Percentiles rank a stretch among this genome's conserved stretches.
Evolutionary conservation across 345 rosid genomes (phyloP).

Genomic region (Litchi chinensis): DNA sequence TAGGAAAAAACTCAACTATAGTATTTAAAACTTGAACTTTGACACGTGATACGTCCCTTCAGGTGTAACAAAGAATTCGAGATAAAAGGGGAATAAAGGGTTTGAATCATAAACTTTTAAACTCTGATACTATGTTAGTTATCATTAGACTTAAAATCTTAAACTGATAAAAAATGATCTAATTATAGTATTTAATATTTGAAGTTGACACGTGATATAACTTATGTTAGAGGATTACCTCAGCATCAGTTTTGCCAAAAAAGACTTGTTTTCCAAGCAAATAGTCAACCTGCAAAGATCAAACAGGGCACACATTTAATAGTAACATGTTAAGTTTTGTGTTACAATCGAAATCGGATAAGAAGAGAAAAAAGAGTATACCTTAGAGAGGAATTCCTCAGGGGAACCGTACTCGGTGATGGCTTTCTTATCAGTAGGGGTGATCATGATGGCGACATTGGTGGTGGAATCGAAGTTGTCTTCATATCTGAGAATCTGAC

Average conservation of each 20-base stretch:
- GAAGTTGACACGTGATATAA: neutral
- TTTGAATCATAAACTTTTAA: too few relatives aligned
- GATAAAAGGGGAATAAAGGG: too few relatives aligned
- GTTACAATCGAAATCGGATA: neutral
- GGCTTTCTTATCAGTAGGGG: constrained; percentile 84
- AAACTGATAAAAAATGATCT: too few relatives aligned
- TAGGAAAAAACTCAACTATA: too few relatives aligned
- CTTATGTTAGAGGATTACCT: constrained; percentile 46
- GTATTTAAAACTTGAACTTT: too few relatives aligned
- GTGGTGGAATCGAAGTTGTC: constrained; percentile 83
- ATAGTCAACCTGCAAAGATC: constrained; percentile 60
- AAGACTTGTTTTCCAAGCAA: constrained; percentile 90
- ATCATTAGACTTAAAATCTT: too few relatives aligned
- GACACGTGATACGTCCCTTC: too few relatives aligned
- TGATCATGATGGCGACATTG: constrained; percentile 61
- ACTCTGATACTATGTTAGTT: too few relatives aligned
- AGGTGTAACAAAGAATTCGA: too few relatives aligned
- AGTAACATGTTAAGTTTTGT: neutral
- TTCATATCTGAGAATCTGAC: constrained; percentile 84
- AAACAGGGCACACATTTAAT: neutral
- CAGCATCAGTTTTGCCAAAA: constrained; percentile 65
- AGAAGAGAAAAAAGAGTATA: constrained; percentile 3
- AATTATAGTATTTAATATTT: too few relatives aligned
- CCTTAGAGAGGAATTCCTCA: constrained; percentile 69
- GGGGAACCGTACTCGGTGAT: constrained; percentile 86